Conservation (phyloP, 176 grass and related monocot genomes). For the Zea mays region DNA sequence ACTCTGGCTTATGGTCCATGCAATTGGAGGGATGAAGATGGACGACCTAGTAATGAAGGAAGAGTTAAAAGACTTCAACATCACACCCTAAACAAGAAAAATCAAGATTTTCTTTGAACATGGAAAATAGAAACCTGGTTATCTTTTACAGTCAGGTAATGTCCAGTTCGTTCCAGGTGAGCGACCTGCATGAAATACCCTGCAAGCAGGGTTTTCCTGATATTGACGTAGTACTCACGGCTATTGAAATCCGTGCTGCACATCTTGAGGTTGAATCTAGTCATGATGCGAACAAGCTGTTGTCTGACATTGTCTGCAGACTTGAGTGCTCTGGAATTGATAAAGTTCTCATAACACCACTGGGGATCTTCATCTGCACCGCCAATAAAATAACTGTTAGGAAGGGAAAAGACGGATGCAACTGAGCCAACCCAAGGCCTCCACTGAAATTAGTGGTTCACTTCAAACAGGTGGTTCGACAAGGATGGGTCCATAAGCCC, state of each 20-base stretch:
- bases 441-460: background rate
- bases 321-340: constrained; percentile 79
- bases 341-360: constrained; percentile 97
- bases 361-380: constrained; percentile 76
- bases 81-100: background rate
- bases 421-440: background rate
- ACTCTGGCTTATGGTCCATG: constrained; percentile 93
- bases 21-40: constrained; percentile 94
- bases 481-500: background rate
- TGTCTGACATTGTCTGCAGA: constrained; percentile 94
- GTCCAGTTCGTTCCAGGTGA: constrained; percentile 84
- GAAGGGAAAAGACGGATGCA: background rate
- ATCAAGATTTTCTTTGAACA: background rate
- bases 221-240: constrained; percentile 87
- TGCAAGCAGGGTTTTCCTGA: constrained; percentile 79
- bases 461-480: background rate
- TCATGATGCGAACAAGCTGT: constrained; percentile 94
- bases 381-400: background rate
- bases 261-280: constrained; percentile 90
- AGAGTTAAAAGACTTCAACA: constrained; percentile 3
- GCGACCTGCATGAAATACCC: constrained; percentile 99
- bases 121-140: constrained; percentile 68
- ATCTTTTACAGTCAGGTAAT: constrained; percentile 94
- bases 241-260: constrained; percentile 90
- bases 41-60: constrained; percentile 64